These are phyloP conservation scores for Hemileia vastatrix DNA, from an alignment of 1,284 basidiomycete species.

Conservation along the genomic window DNA sequence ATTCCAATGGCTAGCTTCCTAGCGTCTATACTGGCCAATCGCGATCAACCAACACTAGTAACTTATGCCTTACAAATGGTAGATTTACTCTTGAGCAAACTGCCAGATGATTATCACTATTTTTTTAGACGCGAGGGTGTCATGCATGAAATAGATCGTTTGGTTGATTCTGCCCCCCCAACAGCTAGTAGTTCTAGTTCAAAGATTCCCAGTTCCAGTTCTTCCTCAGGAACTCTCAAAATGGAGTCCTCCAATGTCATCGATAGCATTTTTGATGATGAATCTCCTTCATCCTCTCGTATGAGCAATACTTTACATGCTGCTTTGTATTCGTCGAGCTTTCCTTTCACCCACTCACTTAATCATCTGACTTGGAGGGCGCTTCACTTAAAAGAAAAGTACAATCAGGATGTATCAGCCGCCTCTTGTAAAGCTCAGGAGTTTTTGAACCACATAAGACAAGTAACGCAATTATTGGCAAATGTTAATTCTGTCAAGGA, in stretches of 20 bases:
- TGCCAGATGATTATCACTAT: constrained; percentile 69
- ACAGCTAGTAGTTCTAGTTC: constrained; percentile 50
- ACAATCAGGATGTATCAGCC: constrained; percentile 3
- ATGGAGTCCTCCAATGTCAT: constrained; percentile 1
- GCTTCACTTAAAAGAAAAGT: constrained; percentile 16
- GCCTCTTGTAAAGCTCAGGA: constrained; percentile 50
- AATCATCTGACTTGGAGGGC: constrained; percentile 24
- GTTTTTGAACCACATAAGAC: constrained; percentile 51
- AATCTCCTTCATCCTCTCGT: not conserved
- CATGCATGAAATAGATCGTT: constrained; percentile 72
- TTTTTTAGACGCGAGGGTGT: constrained; percentile 86
- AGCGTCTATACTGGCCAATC: constrained; percentile 79
- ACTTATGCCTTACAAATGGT: constrained; percentile 80
- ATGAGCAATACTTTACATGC: constrained; percentile 4
- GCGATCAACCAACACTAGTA: constrained; percentile 72
- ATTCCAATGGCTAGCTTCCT: constrained; percentile 85
- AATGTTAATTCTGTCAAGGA: constrained; percentile 57
- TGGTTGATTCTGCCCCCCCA: constrained; percentile 42
- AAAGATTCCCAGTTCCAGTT: constrained; percentile 29
- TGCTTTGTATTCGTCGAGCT: constrained; percentile 1
- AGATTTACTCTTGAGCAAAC: constrained; percentile 71
- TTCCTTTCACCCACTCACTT: constrained; percentile 10
- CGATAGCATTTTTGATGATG: constrained; percentile 1
- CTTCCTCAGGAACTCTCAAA: not conserved
- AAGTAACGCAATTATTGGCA: constrained; percentile 57